Evolutionary conservation across 257 asterid species (phyloP), one percentile per base, ranked within the genome.

Genomic region (Leptodermis oblonga): DNA sequence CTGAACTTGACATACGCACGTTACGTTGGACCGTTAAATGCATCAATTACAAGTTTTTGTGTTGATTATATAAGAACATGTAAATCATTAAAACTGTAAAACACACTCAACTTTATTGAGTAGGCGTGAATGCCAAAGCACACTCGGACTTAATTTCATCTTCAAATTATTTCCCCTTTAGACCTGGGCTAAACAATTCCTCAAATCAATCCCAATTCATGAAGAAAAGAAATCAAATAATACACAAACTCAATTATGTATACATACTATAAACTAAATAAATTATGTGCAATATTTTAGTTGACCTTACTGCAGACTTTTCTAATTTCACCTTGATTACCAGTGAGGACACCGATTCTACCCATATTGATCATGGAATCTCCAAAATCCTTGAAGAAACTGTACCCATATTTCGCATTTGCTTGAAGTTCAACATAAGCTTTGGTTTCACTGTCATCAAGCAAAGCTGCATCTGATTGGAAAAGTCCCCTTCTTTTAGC

Each of bases 281-380:
- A n/a, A n/a, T n/a, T n/a, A n/a, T n/a, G n/a, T 10, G 23, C 59
- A 6, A 22, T 2, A 20, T 52, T 20, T 52, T 26, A 52, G 23
- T 52, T 52, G 28, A 52, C 63, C 67, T 28, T 68, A 17, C 77
- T 37, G 80, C 87, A 83, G 0, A 78, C 80, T 60, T 76, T 69
- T 60, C 85, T 73, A 52, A 83, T 80, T 75, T 83, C 82, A 41
- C 87, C 87, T 22, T 66, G 70, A 1, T 14, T 67, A 6, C 82
- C 85, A 6, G 83, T 83, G 7, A 80, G 76, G 7, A 83, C 87
- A 2, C 68, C 82, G 55, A 82, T 67, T 69, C 82, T 72, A 8
- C 87, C 87, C 85, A 80, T 80, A 2, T 66, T 73, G 55, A 83
- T 78, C 85, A 83, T 83, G 48, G 87, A 80, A 5, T 78, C 82